Base-by-base conservation (phyloP, 2,329 filamentous ascomycete genomes). In the Stagonosporopsis cucurbitacearum region DNA sequence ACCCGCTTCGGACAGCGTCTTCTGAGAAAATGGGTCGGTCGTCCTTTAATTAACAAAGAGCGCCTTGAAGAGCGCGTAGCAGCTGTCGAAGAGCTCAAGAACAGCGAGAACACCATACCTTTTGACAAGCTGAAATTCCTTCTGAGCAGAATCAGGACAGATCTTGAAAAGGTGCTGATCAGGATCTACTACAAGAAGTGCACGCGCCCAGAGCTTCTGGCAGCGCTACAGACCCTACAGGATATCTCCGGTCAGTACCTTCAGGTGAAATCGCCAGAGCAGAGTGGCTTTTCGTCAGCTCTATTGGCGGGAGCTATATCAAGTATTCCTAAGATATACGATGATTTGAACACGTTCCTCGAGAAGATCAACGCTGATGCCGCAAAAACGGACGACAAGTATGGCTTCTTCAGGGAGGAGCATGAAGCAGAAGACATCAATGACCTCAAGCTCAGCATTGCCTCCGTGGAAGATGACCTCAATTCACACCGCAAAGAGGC, bases 121-220 rank as follows among this genome's bases (percentile, higher is more conserved):
- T 87, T 93, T 4, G 91, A 96, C 65, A 88, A 89, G 59, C 77
- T 98, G 2, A 89, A 87, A 60, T 82, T 80, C 19, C 78, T 98
- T 9, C 82, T 99, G 1, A 80, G 82, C 23, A 88, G 83, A 56
- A 88, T 89, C 58, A 91, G 84, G 70, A 87, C 85, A 6, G 95
- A 99, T 70, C 85, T 99, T 6, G 95, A 99, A 76, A 92, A 95
- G 65, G 95, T 91, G 58, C 81, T 99, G 41, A 93, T 98, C 68
- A 86, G 95, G 40, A 96, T 99, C 56, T 99, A 98, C 79, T 99
- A 99, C 76, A 92, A 93, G 45, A 97, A 96, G 78, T 98, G 93
- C 74, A 90, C 91, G 0, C 87, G 95, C 0, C 89, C 93, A 0
- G 95, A 99, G 75, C 85, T 99, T 4, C 81, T 98, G 2, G 86